Evolutionary conservation across 1,139 yeast genomes (phyloP).

Genomic region (Candida tropicalis): DNA sequence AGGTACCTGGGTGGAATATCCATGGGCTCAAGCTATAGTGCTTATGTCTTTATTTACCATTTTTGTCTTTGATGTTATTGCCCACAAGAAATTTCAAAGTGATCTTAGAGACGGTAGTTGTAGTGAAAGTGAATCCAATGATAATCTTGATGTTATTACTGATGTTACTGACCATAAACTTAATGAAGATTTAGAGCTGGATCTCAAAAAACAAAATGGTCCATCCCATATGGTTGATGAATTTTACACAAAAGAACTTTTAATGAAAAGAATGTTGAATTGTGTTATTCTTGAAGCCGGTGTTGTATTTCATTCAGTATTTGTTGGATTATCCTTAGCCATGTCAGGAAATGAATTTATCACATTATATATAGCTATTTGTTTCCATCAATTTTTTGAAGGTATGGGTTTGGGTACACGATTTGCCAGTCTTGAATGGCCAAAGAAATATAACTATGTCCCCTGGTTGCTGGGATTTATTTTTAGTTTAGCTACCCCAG

Average conservation of each 20-base stretch:
- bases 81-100: conserved; percentile 24
- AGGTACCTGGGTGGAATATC: conserved; percentile 29
- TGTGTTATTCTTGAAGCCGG: conserved; percentile 41
- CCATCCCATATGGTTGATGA: background rate
- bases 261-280: conserved; percentile 23
- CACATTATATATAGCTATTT: conserved; percentile 38
- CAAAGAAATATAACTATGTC: conserved; percentile 26
- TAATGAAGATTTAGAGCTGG: background rate
- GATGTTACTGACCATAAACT: background rate
- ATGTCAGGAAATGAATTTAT: conserved; percentile 40
- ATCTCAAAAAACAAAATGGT: background rate
- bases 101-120: background rate
- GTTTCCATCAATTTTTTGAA: conserved; percentile 46
- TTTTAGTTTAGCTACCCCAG: conserved; percentile 37
- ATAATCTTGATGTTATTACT: background rate
- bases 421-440: conserved; percentile 42
- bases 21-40: conserved; percentile 39
- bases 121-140: background rate
- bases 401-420: conserved; percentile 46
- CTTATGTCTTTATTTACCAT: conserved; percentile 35
- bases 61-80: conserved; percentile 33
- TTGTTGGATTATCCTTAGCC: conserved; percentile 42
- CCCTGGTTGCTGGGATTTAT: conserved; percentile 39
- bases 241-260: conserved; percentile 3
- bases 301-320: conserved; percentile 42